Percentiles rank a stretch among this genome's conserved stretches.
These are phyloP conservation scores for Claviceps quebecensis DNA, from an alignment of 2,329 filamentous ascomycete species.

Conservation along the genomic window DNA sequence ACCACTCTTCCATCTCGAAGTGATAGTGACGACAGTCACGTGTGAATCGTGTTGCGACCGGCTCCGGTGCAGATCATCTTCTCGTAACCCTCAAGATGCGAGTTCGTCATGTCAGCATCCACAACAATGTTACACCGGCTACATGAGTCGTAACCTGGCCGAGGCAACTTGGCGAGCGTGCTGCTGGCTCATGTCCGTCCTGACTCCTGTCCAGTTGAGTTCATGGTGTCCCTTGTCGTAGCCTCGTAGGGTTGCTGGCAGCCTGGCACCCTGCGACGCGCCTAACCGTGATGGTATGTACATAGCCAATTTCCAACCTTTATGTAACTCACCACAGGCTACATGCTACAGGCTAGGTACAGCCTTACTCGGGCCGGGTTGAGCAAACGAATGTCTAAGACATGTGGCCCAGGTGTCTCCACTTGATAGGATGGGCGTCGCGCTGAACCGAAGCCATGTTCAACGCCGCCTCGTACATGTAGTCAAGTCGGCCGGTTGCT, in stretches of 20 bases:
- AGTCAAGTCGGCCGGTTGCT: background rate
- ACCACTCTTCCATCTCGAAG: too few species aligned
- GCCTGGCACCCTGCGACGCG: background rate
- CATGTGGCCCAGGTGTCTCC: slow-evolving; percentile 2
- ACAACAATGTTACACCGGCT: background rate
- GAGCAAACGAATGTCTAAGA: background rate
- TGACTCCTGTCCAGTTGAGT: background rate
- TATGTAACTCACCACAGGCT: background rate
- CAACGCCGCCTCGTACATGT: background rate
- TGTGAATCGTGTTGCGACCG: background rate
- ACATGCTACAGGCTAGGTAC: background rate
- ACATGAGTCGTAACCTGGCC: background rate
- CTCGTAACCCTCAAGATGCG: background rate
- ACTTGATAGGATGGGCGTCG: slow-evolving; percentile 1
- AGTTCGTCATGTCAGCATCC: background rate
- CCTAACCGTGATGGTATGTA: background rate
- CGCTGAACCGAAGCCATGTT: background rate
- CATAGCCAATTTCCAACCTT: background rate
- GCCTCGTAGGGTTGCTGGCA: background rate
- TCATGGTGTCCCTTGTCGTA: background rate
- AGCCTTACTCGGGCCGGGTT: background rate
- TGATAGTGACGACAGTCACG: background rate
- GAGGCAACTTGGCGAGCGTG: background rate
- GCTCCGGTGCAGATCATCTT: background rate
- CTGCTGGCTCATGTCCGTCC: background rate